Evolutionary conservation across 257 asterid genomes (phyloP).

Genomic region (Gardenia jasminoides): DNA sequence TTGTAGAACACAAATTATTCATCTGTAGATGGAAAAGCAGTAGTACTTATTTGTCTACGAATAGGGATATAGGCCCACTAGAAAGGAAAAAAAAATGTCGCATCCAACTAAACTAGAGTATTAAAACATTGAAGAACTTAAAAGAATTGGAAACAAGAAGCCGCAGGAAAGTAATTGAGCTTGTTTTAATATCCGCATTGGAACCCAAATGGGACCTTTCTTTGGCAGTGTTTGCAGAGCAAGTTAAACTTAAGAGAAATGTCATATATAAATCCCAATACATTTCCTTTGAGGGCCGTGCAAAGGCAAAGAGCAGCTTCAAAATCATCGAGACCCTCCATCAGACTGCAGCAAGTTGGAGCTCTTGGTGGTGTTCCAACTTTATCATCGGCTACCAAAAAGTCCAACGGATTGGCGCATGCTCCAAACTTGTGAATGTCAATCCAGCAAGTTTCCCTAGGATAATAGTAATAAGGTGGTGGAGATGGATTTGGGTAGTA

Average conservation of each 20-base stretch:
- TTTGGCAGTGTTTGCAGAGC: constrained; percentile 27
- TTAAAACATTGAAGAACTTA: too few species aligned
- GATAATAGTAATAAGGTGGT: constrained; percentile 8
- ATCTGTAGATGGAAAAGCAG: background rate
- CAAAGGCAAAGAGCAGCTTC: constrained; percentile 35
- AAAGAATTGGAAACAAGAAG: too few species aligned
- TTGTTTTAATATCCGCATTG: too few species aligned
- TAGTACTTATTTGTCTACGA: background rate
- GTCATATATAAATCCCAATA: constrained; percentile 18
- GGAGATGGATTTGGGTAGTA: background rate
- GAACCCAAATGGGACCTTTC: background rate
- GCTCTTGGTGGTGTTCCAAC: constrained; percentile 20
- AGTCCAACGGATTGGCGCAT: constrained; percentile 17
- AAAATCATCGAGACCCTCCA: constrained; percentile 21
- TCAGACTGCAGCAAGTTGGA: constrained; percentile 23
- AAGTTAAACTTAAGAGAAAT: constrained; percentile 13
- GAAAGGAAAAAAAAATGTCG: too few species aligned
- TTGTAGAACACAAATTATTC: background rate
- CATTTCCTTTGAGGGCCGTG: constrained; percentile 33
- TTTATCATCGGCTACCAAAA: constrained; percentile 12
- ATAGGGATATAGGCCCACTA: too few species aligned
- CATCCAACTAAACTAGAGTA: too few species aligned
- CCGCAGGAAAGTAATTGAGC: too few species aligned
- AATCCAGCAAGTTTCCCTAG: constrained; percentile 12
- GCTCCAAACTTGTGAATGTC: constrained; percentile 20